Evolutionary conservation across 208 protist species (phyloP).

Genomic region (Strigomonas galati): DNA sequence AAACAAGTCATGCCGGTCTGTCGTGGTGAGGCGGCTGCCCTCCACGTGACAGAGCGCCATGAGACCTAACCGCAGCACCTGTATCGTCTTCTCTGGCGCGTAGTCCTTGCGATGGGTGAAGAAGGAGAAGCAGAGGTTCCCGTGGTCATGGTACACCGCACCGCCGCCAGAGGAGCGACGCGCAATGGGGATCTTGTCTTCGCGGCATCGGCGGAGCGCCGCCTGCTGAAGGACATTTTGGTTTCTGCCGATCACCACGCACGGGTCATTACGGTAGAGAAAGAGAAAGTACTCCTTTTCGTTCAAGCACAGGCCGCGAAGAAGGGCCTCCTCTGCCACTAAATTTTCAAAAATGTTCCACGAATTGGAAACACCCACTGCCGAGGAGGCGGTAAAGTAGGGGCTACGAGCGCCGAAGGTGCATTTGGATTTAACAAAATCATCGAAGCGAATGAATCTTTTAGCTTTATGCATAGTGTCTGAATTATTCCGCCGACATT

Average conservation of each 20-base stretch:
- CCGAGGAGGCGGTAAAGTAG: background rate
- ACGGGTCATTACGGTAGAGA: constrained; percentile 76
- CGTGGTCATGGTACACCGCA: constrained; percentile 79
- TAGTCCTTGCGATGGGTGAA: constrained; percentile 70
- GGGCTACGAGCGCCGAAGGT: background rate
- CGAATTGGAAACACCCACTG: constrained; percentile 21
- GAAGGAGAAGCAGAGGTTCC: constrained; percentile 83
- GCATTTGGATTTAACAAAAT: background rate
- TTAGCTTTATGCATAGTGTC: background rate
- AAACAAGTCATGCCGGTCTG: constrained; percentile 75
- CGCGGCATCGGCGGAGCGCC: constrained; percentile 28
- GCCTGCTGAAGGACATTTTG: constrained; percentile 79
- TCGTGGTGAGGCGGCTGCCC: constrained; percentile 43
- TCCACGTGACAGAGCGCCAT: constrained; percentile 34
- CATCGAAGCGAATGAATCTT: background rate
- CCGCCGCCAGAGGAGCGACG: constrained; percentile 79
- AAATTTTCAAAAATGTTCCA: constrained; percentile 80
- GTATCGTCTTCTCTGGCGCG: constrained; percentile 65
- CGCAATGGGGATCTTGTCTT: constrained; percentile 54
- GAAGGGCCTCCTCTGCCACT: constrained; percentile 63
- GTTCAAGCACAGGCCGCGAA: constrained; percentile 48
- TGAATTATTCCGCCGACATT: background rate
- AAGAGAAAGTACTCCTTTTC: constrained; percentile 41
- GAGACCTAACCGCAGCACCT: constrained; percentile 59
- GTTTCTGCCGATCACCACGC: constrained; percentile 82